phyloP scores from a whole-genome alignment of 176 grass and related monocot species.

The Hordeum marinum region DNA sequence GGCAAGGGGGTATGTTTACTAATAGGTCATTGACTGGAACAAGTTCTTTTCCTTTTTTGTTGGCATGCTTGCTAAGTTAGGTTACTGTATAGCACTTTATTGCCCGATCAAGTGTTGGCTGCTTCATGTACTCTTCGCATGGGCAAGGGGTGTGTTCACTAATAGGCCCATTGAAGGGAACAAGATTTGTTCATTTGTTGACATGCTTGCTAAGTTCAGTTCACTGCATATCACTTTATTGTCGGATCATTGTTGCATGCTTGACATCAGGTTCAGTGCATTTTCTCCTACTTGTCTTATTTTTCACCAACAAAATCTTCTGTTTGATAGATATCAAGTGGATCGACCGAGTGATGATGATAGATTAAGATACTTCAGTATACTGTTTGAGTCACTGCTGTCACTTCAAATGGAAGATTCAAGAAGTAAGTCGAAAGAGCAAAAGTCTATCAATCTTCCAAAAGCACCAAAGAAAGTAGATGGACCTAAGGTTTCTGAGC shows the following conservation, averaged over 20 bases:
- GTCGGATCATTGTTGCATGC: background rate
- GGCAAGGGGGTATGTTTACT: background rate
- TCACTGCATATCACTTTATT: conserved; percentile 3
- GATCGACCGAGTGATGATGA: conserved; percentile 76
- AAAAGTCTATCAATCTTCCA: conserved; percentile 70
- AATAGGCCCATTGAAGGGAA: background rate
- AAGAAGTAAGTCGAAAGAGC: conserved; percentile 63
- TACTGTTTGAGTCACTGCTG: conserved; percentile 59
- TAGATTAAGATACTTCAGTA: conserved; percentile 62
- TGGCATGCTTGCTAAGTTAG: conserved; percentile 11
- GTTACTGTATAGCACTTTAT: conserved; percentile 1
- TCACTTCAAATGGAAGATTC: conserved; percentile 80
- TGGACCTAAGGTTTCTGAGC: conserved; percentile 71
- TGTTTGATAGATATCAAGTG: conserved; percentile 80
- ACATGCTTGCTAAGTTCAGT: conserved; percentile 11
- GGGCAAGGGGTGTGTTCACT: background rate
- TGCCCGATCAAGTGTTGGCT: background rate
- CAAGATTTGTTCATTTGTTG: conserved; percentile 12
- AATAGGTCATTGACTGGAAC: conserved; percentile 1
- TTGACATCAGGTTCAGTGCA: background rate
- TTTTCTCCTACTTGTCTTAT: conserved; percentile 18
- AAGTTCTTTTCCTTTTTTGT: conserved; percentile 9
- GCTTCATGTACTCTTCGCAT: conserved; percentile 1
- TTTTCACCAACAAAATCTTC: conserved; percentile 23
- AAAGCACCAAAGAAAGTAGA: conserved; percentile 83